Evolutionary conservation across 2,329 filamentous ascomycete genomes (phyloP).

Genomic region (Akanthomyces lecanii): DNA sequence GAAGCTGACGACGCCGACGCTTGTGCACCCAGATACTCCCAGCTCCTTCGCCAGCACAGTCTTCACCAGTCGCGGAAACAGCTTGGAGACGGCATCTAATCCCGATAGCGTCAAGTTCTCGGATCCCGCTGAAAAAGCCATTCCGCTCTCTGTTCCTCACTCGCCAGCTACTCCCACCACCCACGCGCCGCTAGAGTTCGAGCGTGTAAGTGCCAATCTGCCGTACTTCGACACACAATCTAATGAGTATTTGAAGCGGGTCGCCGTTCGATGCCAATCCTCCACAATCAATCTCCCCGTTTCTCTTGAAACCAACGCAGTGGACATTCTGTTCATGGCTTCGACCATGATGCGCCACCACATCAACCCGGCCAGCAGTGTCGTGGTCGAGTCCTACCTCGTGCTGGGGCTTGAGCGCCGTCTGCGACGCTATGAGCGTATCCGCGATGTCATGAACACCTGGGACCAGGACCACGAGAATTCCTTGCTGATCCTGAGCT

Average conservation of each 20-base stretch:
- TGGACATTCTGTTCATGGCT: constrained; percentile 67
- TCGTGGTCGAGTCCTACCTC: constrained; percentile 74
- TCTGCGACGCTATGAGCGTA: constrained; percentile 77
- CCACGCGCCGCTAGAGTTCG: constrained; percentile 39
- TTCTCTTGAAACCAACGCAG: constrained; percentile 66
- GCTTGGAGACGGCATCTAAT: constrained; percentile 28
- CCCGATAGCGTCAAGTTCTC: not conserved
- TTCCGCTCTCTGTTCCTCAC: not conserved
- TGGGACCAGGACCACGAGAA: constrained; percentile 85
- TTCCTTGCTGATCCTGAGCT: constrained; percentile 61
- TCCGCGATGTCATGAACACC: constrained; percentile 86
- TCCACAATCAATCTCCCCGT: constrained; percentile 68
- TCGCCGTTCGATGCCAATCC: constrained; percentile 68
- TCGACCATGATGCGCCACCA: constrained; percentile 58
- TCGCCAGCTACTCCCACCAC: not conserved
- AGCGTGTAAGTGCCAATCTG: constrained; percentile 56
- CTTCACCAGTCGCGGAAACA: constrained; percentile 34
- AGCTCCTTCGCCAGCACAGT: constrained; percentile 31
- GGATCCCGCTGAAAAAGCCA: not conserved
- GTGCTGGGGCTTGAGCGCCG: constrained; percentile 76
- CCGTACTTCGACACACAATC: not conserved
- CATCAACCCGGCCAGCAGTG: constrained; percentile 60
- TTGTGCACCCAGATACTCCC: constrained; percentile 28
- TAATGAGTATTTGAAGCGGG: constrained; percentile 44
- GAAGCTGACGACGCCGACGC: constrained; percentile 29